phyloP scores from a whole-genome alignment of 768 basidiomycete species.

The Leccinum variicolor region DNA sequence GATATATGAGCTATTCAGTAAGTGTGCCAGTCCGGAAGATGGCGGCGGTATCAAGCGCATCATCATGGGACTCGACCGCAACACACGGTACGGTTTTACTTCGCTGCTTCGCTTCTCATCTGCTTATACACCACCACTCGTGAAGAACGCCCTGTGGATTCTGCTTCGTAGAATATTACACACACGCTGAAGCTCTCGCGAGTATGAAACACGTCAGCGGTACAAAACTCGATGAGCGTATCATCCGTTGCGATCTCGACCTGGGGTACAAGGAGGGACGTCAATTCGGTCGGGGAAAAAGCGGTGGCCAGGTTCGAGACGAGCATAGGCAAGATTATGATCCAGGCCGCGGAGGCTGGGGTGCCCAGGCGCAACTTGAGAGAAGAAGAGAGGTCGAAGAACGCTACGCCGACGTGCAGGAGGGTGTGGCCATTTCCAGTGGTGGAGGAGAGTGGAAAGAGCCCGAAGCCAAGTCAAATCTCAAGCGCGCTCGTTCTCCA shows the following conservation, averaged over 20 bases:
- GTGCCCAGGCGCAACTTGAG: constrained; percentile 81
- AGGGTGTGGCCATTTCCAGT: constrained; percentile 76
- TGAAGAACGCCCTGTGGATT: constrained; percentile 88
- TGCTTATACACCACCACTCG: constrained; percentile 9
- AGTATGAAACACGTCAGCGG: constrained; percentile 93
- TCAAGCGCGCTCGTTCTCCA: constrained; percentile 74
- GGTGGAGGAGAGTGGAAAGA: constrained; percentile 89
- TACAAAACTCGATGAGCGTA: constrained; percentile 98
- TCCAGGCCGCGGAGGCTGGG: constrained; percentile 93
- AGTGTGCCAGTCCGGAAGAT: constrained; percentile 84
- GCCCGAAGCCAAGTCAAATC: constrained; percentile 41
- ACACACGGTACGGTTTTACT: constrained; percentile 59
- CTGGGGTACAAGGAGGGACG: constrained; percentile 94
- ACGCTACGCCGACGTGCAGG: constrained; percentile 77
- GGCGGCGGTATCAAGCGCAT: constrained; percentile 90
- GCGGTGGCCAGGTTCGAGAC: constrained; percentile 94
- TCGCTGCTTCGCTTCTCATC: neutral
- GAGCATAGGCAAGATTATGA: constrained; percentile 98
- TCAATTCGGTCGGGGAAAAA: constrained; percentile 96
- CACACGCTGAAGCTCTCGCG: constrained; percentile 88
- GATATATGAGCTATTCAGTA: constrained; percentile 89
- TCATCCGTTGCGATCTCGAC: constrained; percentile 97
- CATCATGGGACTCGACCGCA: constrained; percentile 92
- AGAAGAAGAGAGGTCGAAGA: constrained; percentile 81
- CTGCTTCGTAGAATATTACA: constrained; percentile 96